Conservation (phyloP, 148 eudicot species). For the Chenopodium formosanum region DNA sequence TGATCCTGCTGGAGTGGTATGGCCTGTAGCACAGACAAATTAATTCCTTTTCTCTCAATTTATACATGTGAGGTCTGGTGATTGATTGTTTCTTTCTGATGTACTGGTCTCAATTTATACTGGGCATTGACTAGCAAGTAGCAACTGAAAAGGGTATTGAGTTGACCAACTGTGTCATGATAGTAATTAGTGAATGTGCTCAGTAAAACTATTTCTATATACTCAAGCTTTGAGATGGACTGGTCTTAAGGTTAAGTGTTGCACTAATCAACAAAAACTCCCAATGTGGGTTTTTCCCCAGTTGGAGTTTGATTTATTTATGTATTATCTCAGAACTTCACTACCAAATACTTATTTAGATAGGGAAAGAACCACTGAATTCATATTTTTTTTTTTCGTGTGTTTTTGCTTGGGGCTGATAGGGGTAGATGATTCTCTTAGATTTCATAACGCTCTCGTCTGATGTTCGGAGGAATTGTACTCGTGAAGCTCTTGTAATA, state of each 20-base stretch:
- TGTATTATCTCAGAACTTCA: background rate
- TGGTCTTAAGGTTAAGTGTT: background rate
- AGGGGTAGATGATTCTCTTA: background rate
- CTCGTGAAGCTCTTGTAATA: too few species aligned
- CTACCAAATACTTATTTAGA: background rate
- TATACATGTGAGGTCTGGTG: background rate
- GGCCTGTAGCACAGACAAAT: constrained; percentile 16
- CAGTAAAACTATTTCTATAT: background rate
- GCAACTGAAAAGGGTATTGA: background rate
- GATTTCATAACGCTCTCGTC: background rate
- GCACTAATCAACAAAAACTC: background rate
- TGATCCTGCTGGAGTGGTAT: constrained; percentile 99
- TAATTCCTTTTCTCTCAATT: background rate
- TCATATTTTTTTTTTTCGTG: background rate
- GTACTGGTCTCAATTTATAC: background rate
- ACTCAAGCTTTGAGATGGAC: background rate
- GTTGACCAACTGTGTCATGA: background rate
- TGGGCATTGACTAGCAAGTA: background rate
- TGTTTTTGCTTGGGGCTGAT: background rate
- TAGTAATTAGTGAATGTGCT: background rate
- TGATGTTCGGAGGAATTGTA: background rate
- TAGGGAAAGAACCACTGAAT: background rate
- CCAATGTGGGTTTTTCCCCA: background rate
- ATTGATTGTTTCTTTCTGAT: constrained; percentile 1
- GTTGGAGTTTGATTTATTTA: background rate